These are phyloP conservation scores for Trichosporon ovoides DNA, from an alignment of 1,284 basidiomycete genomes.

Conservation along the genomic window DNA sequence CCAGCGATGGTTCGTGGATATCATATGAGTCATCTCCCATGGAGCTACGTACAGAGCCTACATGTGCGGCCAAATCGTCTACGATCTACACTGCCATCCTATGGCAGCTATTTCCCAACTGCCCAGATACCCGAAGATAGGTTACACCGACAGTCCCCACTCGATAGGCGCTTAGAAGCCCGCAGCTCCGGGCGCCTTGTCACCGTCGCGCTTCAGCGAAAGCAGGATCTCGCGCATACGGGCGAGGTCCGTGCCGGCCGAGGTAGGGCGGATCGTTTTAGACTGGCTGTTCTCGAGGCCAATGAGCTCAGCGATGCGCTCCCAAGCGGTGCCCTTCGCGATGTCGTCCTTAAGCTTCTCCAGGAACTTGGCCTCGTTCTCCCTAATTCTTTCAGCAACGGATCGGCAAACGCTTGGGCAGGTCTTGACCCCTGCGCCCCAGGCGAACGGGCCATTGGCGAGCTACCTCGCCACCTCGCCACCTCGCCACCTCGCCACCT, in stretches of 20 bases:
- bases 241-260: slow-evolving; percentile 78
- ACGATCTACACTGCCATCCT: slow-evolving; percentile 1
- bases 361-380: slow-evolving; percentile 78
- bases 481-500: too few relatives aligned
- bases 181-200: slow-evolving; percentile 80
- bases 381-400: too few relatives aligned
- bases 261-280: slow-evolving; percentile 86
- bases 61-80: slow-evolving; percentile 4
- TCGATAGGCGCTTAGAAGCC: slow-evolving; percentile 60
- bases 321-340: slow-evolving; percentile 90
- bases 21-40: slow-evolving; percentile 4
- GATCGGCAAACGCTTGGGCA: too few relatives aligned
- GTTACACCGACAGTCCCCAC: not conserved
- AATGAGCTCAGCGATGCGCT: slow-evolving; percentile 79
- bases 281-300: slow-evolving; percentile 82
- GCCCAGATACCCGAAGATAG: slow-evolving; percentile 4
- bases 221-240: slow-evolving; percentile 89
- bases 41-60: slow-evolving; percentile 4
- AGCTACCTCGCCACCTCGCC: too few relatives aligned
- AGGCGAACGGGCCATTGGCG: too few relatives aligned
- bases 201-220: slow-evolving; percentile 78
- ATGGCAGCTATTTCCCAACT: not conserved
- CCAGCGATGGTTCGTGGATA: slow-evolving; percentile 5
- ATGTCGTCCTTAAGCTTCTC: slow-evolving; percentile 68
- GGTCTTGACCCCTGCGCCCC: too few relatives aligned